Base-by-base conservation (phyloP, 257 asterid species). In the Plantago ovata region DNA sequence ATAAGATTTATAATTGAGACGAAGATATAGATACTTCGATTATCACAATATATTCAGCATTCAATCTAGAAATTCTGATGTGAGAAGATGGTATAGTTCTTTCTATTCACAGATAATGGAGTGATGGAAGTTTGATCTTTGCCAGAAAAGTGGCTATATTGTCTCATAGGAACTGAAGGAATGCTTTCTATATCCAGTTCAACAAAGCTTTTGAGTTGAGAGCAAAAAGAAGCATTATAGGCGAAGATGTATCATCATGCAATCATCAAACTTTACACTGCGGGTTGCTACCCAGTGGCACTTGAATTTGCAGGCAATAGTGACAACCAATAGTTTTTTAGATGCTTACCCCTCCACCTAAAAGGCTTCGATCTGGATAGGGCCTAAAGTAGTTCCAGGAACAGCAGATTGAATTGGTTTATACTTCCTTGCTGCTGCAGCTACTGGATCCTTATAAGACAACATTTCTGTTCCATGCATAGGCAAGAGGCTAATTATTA, bases 321-420 rank as follows among this genome's bases (percentile, higher is more conserved):
- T 7, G 14, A 13, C 13, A 39, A 53, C 18, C 65, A 49, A 47
- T 61, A 47, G 53, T 49, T 45, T 43, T 52, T 48, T 19, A 7
- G 61, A 45, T 24, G 59, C 88, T 72, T 76, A 88, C 98, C 71
- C 95, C 96, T 62, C 96, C 95, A 63, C 92, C 64, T 46, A 85
- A 76, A 93, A 93, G 68, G 98, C 97, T 69, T 93, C 87, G 62
- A 93, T 89, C 69, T 77, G 86, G 69, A 93, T 93, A 9, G 98
- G 98, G 50, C 98, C 98, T 81, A 93, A 77, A 14, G 98, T 93
- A 58, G 98, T 93, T 75, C 98, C 98, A 12, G 98, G 98, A 63
- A 89, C 98, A 71, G 98, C 98, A 63, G 98, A 93, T 72, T 93
- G 98, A 58, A 93, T 86, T 49, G 98, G 98, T 76, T 89, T 89